A percentile compares a stretch with the other conserved stretches of the same genome.
Conservation (phyloP, 345 rosid species). For the Cardamine occulta region DNA sequence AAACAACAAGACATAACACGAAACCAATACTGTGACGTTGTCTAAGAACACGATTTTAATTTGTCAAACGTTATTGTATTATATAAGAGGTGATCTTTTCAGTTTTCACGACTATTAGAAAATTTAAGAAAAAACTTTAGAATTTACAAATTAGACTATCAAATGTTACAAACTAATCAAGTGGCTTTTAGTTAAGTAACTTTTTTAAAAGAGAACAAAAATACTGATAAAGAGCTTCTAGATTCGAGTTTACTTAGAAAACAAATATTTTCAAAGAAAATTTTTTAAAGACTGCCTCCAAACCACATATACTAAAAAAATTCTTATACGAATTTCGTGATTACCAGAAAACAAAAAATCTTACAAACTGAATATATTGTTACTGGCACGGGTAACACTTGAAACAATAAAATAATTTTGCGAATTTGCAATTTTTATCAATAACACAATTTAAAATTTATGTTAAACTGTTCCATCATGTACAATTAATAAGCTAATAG, state of each 20-base stretch:
- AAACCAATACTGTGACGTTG: slow-evolving; percentile 25
- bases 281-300: not conserved
- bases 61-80: not conserved
- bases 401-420: not conserved
- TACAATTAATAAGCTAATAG: not conserved
- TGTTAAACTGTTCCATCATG: not conserved
- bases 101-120: not conserved
- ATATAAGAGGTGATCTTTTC: too few species aligned
- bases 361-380: not conserved
- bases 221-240: not conserved
- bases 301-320: not conserved
- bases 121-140: not conserved
- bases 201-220: too few species aligned
- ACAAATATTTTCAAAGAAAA: not conserved
- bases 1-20: slow-evolving; percentile 5
- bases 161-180: not conserved
- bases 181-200: not conserved
- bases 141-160: not conserved
- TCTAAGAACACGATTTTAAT: not conserved
- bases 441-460: not conserved
- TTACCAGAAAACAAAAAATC: not conserved
- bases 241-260: not conserved
- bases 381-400: not conserved
- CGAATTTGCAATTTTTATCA: not conserved
- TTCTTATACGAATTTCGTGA: too few species aligned